Conservation (phyloP, 108 stramenopile genomes). For the Cyclotella choctawhatcheeana region DNA sequence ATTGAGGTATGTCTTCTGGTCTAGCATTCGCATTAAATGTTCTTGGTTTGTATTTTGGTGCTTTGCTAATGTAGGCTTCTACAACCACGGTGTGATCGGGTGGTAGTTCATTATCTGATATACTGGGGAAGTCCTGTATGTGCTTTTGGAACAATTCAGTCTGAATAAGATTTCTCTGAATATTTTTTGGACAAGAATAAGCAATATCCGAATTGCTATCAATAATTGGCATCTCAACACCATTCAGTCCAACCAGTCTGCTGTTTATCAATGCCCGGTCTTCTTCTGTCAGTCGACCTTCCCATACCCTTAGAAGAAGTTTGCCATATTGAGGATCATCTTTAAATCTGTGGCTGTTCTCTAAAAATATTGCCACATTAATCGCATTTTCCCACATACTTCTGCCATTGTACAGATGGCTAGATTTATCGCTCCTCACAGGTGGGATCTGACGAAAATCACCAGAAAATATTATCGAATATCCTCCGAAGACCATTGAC, state of each 20-base stretch:
- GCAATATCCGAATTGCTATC: neutral
- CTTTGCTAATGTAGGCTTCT: slow-evolving; percentile 4
- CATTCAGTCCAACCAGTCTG: slow-evolving; percentile 2
- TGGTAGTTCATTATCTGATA: neutral
- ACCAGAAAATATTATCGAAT: neutral
- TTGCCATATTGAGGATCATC: slow-evolving; percentile 28
- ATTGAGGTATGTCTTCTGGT: neutral
- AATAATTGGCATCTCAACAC: slow-evolving; percentile 1
- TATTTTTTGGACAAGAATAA: slow-evolving; percentile 1
- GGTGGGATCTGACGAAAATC: slow-evolving; percentile 14
- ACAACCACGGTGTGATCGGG: slow-evolving; percentile 16
- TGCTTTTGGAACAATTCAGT: slow-evolving; percentile 1
- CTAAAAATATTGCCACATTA: slow-evolving; percentile 13
- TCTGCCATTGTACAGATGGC: neutral
- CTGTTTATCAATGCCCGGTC: slow-evolving; percentile 3
- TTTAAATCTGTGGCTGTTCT: slow-evolving; percentile 29
- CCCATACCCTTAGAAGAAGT: slow-evolving; percentile 27
- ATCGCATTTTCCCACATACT: slow-evolving; percentile 6
- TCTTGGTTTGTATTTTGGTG: neutral
- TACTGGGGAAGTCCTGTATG: slow-evolving; percentile 2
- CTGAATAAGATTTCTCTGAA: neutral
- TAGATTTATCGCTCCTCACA: neutral
- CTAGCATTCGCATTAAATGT: neutral
- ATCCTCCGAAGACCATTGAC: slow-evolving; percentile 8
- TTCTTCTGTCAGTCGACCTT: slow-evolving; percentile 6